These are phyloP conservation scores for Thielaviopsis musarum DNA, from an alignment of 2,329 filamentous ascomycete species.

Conservation along the genomic window DNA sequence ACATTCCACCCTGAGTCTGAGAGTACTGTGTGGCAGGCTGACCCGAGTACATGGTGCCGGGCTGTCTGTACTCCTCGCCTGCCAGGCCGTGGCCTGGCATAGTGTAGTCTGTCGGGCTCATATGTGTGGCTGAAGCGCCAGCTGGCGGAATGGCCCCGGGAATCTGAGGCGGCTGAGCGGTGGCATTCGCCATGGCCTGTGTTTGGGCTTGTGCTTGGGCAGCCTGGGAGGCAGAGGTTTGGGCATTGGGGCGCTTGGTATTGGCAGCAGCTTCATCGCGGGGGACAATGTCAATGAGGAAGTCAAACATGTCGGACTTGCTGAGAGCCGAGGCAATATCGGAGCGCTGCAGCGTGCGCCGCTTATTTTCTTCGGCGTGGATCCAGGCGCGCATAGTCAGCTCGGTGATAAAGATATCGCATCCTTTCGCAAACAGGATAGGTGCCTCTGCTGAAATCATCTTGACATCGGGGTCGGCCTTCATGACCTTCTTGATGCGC, in stretches of 20 bases:
- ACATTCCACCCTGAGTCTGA: slow-evolving; percentile 66
- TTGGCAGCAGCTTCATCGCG: slow-evolving; percentile 81
- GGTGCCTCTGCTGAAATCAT: slow-evolving; percentile 99
- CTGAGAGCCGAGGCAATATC: slow-evolving; percentile 91
- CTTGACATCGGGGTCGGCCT: slow-evolving; percentile 96
- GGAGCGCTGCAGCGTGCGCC: slow-evolving; percentile 81
- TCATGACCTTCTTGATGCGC: slow-evolving; percentile 99
- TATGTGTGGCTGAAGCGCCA: not conserved
- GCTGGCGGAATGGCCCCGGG: not conserved
- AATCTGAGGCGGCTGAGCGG: not conserved
- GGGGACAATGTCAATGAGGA: slow-evolving; percentile 95
- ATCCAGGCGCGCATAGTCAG: slow-evolving; percentile 99
- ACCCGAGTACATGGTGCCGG: slow-evolving; percentile 60
- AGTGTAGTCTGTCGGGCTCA: slow-evolving; percentile 36
- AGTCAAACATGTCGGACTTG: slow-evolving; percentile 99
- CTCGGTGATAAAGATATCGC: slow-evolving; percentile 98
- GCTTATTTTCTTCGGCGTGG: slow-evolving; percentile 96
- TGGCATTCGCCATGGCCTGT: slow-evolving; percentile 3
- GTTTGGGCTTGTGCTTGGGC: slow-evolving; percentile 10
- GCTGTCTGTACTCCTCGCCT: slow-evolving; percentile 63
- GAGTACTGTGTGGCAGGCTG: slow-evolving; percentile 61
- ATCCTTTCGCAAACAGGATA: slow-evolving; percentile 94
- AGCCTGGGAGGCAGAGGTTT: slow-evolving; percentile 24
- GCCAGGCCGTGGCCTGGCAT: slow-evolving; percentile 46
- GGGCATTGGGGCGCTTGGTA: slow-evolving; percentile 54